Evolutionary conservation across 192 early-diverging fungal species (phyloP).

Genomic region (Gryganskiella cystojenkinii): DNA sequence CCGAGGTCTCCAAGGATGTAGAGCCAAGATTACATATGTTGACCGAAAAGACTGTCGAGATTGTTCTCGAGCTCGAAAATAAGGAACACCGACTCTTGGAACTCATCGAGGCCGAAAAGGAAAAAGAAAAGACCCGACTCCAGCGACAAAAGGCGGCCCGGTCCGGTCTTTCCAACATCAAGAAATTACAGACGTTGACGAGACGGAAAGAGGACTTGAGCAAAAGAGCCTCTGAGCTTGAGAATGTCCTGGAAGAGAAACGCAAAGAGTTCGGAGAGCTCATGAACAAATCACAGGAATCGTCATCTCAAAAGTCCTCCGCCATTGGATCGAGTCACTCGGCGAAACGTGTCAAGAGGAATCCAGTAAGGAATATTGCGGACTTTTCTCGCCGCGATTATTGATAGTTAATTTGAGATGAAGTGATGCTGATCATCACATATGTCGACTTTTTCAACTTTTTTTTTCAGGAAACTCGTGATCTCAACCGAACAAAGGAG

Average conservation of each 20-base stretch:
- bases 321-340: slow-evolving; percentile 3
- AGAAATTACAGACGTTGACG: slow-evolving; percentile 32
- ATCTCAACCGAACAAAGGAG: slow-evolving; percentile 17
- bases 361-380: too few species aligned
- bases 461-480: slow-evolving; percentile 30
- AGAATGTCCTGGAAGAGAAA: slow-evolving; percentile 34
- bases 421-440: not conserved
- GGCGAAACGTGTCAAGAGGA: not conserved
- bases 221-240: slow-evolving; percentile 24
- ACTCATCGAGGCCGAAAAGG: slow-evolving; percentile 1
- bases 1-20: slow-evolving; percentile 20
- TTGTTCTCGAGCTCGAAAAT: slow-evolving; percentile 14
- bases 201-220: slow-evolving; percentile 48
- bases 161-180: slow-evolving; percentile 38
- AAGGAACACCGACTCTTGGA: slow-evolving; percentile 27
- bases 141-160: slow-evolving; percentile 19
- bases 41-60: slow-evolving; percentile 18
- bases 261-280: slow-evolving; percentile 31
- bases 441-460: not conserved
- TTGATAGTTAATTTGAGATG: too few species aligned
- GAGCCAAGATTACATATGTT: slow-evolving; percentile 17
- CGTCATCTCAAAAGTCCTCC: not conserved
- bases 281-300: not conserved
- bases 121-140: slow-evolving; percentile 3
- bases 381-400: too few species aligned